Conservation (phyloP, 192 early-diverging fungal genomes). For the Podila horticola region DNA sequence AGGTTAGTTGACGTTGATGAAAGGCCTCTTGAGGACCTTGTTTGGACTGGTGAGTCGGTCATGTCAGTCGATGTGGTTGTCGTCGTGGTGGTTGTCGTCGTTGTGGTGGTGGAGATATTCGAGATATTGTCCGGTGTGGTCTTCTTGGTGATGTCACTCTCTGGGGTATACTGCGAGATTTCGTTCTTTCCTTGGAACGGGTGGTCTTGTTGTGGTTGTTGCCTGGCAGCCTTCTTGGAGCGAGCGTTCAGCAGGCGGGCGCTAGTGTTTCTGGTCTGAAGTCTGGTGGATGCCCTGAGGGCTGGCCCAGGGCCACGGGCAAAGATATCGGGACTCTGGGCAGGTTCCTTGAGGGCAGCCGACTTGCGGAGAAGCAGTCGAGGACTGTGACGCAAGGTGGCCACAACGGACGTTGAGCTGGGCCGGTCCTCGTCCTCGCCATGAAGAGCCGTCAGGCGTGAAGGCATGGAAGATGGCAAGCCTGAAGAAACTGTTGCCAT, state of each 20-base stretch:
- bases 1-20: conserved; percentile 1
- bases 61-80: conserved; percentile 12
- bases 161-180: conserved; percentile 33
- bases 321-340: conserved; percentile 52
- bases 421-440: conserved; percentile 34
- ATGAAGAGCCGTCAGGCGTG: not conserved
- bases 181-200: conserved; percentile 7
- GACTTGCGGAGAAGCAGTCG: conserved; percentile 49
- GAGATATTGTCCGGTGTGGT: not conserved
- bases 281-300: conserved; percentile 35
- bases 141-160: not conserved
- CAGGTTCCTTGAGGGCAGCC: conserved; percentile 50
- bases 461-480: not conserved
- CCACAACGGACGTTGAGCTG: conserved; percentile 44
- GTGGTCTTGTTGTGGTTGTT: conserved; percentile 26
- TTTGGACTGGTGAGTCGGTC: conserved; percentile 29
- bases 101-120: not conserved
- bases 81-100: conserved; percentile 12
- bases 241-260: conserved; percentile 26
- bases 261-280: conserved; percentile 48
- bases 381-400: conserved; percentile 45
- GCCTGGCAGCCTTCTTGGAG: conserved; percentile 35
- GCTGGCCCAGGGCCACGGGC: conserved; percentile 48
- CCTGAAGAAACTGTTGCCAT: not conserved
- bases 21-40: conserved; percentile 24